Percentiles rank a stretch among this genome's conserved stretches.
These are phyloP conservation scores for Gracilaria vermiculophylla DNA, from an alignment of 23 red algal species.

Conservation along the genomic window DNA sequence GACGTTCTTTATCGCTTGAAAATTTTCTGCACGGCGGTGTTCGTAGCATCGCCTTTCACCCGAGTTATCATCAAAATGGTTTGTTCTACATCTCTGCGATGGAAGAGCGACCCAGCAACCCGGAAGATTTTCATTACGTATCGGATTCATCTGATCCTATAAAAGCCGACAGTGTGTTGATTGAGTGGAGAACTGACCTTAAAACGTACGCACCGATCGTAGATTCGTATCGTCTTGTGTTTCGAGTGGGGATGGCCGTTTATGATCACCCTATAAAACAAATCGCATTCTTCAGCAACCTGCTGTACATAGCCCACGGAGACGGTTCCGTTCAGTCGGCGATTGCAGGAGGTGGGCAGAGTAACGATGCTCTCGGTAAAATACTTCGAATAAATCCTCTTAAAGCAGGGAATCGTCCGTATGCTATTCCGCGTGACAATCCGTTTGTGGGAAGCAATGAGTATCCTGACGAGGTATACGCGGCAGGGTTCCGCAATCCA, in stretches of 20 bases:
- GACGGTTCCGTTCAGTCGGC: slow-evolving; percentile 52
- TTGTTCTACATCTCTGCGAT: slow-evolving; percentile 62
- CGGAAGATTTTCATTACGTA: slow-evolving; percentile 21
- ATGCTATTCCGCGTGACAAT: slow-evolving; percentile 26
- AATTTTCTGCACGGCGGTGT: slow-evolving; percentile 35
- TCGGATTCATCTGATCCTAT: slow-evolving; percentile 44
- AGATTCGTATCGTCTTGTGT: slow-evolving; percentile 25
- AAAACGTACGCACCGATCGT: neutral
- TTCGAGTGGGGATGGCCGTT: slow-evolving; percentile 51
- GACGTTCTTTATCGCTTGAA: slow-evolving; percentile 1
- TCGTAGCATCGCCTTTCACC: slow-evolving; percentile 55
- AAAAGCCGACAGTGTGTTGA: slow-evolving; percentile 40
- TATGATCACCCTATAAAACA: slow-evolving; percentile 60
- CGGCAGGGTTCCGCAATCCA: slow-evolving; percentile 53
- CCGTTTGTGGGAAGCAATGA: slow-evolving; percentile 4
- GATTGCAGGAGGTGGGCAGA: slow-evolving; percentile 44
- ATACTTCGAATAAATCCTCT: slow-evolving; percentile 52
- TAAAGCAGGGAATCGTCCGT: slow-evolving; percentile 5
- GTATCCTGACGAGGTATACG: slow-evolving; percentile 30
- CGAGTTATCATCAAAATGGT: neutral
- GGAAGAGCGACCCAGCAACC: slow-evolving; percentile 49
- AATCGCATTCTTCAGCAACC: slow-evolving; percentile 42
- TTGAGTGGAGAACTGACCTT: slow-evolving; percentile 36
- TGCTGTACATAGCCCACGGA: slow-evolving; percentile 55
- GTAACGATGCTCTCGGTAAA: slow-evolving; percentile 30